Evolutionary conservation across 2,329 filamentous ascomycete species (phyloP).

Genomic region (Xylogone sp.): DNA sequence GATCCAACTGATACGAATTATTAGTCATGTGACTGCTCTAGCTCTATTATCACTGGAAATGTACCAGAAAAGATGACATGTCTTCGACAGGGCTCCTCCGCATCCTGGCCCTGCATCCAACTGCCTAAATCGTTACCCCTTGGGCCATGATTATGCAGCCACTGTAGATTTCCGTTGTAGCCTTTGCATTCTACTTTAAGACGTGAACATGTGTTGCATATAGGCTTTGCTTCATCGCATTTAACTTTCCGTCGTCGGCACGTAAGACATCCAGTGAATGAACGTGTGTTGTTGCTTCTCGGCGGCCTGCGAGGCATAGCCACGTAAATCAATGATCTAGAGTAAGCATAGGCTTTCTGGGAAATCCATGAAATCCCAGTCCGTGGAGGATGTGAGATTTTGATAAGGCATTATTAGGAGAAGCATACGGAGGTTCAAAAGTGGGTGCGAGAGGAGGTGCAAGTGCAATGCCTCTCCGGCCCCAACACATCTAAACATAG

Average conservation of each 20-base stretch:
- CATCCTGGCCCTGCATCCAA: not conserved
- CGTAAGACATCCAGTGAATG: constrained; percentile 11
- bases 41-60: constrained; percentile 6
- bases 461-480: not conserved
- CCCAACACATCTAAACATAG: not conserved
- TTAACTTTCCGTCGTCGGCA: constrained; percentile 14
- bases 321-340: constrained; percentile 8
- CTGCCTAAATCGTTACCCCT: constrained; percentile 1
- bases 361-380: not conserved
- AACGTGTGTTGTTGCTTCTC: constrained; percentile 6
- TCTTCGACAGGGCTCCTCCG: not conserved
- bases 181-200: constrained; percentile 10
- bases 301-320: not conserved
- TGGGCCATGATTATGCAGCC: constrained; percentile 6
- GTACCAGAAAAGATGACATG: constrained; percentile 9
- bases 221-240: constrained; percentile 10
- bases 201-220: constrained; percentile 9
- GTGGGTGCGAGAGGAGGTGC: not conserved
- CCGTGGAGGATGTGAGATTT: not conserved
- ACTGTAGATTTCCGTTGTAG: constrained; percentile 10
- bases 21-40: constrained; percentile 9
- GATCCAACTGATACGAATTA: not conserved
- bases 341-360: not conserved
- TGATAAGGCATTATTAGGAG: not conserved
- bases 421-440: not conserved